Base-by-base conservation (phyloP, 2,329 filamentous ascomycete species). In the Xylaria sp. region DNA sequence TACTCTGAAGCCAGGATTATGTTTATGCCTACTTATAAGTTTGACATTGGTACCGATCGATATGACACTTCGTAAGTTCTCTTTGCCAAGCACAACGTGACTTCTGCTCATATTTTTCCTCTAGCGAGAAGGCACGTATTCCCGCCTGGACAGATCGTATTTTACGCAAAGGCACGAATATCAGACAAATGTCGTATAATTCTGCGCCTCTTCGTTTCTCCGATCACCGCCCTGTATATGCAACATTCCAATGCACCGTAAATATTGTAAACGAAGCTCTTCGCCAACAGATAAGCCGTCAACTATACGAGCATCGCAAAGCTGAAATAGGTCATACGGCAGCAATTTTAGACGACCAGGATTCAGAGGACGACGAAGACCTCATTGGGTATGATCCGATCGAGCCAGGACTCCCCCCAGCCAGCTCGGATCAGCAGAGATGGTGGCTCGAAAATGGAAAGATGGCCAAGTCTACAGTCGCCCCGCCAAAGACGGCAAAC, bases 121-220 rank as follows among this genome's bases (percentile, higher is more conserved):
- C 3, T 60, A 92, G 91, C 58, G 95, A 98, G 77, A 99, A 99
- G 80, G 90, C 91, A 64, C 91, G 96, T 18, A 98, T 98, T 71
- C 96, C 96, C 2, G 96, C 96, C 0, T 99, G 96, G 96, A 98
- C 94, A 69, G 96, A 99, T 80, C 92, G 96, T 46, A 92, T 99
- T 55, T 83, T 99, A 9, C 91, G 93, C 68, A 97, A 94, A 82
- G 96, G 96, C 8, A 84, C 88, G 69, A 94, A 94, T 74, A 86
- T 99, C 44, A 90, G 90, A 51, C 96, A 98, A 78, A 84, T 92
- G 12, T 87, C 92, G 39, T 99, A 99, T 80, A 89, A 93, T 76
- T 91, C 89, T 63, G 94, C 94, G 3, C 90, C 93, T 37, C 84
- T 99, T 44, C 89, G 87, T 13, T 97, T 98, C 79, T 99, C 96